Percentiles rank a stretch among this genome's conserved stretches.
These are phyloP conservation scores for Ceratocystis colombiana DNA, from an alignment of 2,329 filamentous ascomycete species.

Conservation along the genomic window DNA sequence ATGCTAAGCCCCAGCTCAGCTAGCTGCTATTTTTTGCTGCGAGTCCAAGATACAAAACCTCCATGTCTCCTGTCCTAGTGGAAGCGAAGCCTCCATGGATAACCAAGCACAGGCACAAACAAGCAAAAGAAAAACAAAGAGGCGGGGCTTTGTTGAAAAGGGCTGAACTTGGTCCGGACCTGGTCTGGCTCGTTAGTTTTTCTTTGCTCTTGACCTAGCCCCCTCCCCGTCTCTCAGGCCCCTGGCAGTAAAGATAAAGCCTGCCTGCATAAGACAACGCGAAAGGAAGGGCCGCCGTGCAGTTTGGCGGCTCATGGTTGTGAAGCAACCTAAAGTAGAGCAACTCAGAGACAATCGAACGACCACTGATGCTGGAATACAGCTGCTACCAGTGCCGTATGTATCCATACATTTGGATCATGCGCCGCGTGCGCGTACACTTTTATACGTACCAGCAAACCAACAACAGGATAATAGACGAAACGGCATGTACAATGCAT, in stretches of 20 bases:
- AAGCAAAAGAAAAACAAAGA: too few species aligned
- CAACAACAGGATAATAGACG: too few species aligned
- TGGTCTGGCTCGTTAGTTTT: background rate
- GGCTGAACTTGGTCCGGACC: background rate
- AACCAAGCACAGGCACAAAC: too few species aligned
- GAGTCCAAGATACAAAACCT: too few species aligned
- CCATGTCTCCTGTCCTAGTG: too few species aligned
- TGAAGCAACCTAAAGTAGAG: too few species aligned
- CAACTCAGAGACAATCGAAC: too few species aligned
- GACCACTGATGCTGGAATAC: too few species aligned
- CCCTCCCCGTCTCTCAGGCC: background rate
- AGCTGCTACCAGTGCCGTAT: background rate
- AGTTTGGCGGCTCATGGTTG: background rate
- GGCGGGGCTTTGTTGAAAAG: too few species aligned
- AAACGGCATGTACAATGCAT: too few species aligned
- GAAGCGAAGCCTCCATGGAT: too few species aligned
- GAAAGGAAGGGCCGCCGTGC: background rate
- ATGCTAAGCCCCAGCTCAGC: background rate
- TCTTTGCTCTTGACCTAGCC: background rate
- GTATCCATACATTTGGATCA: constrained; percentile 3
- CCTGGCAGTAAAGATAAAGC: background rate
- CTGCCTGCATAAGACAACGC: background rate
- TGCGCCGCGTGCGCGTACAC: background rate
- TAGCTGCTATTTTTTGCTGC: too few species aligned
- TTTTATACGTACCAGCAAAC: constrained; percentile 1